Conservation (phyloP, 805 yeast species). For the Kregervanrija fluxuum region DNA sequence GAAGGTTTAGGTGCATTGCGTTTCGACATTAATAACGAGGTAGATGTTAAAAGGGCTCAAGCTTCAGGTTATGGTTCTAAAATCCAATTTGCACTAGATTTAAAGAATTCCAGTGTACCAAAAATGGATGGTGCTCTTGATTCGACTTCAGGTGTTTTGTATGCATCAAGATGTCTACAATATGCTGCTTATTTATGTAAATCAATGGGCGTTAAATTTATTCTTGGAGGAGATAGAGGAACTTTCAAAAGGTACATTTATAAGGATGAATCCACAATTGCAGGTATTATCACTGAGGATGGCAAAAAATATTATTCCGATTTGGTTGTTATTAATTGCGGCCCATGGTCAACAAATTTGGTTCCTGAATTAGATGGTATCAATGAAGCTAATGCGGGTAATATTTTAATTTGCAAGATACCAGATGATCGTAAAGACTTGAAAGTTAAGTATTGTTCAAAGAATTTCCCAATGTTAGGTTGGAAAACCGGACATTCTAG, state of each 20-base stretch:
- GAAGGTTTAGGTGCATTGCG: constrained; percentile 25
- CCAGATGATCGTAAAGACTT: constrained; percentile 30
- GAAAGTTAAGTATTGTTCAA: constrained; percentile 25
- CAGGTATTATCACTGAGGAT: constrained; percentile 22
- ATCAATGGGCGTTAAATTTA: constrained; percentile 26
- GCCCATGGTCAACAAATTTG: constrained; percentile 19
- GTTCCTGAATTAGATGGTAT: constrained; percentile 26
- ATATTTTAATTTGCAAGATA: constrained; percentile 28
- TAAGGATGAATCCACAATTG: constrained; percentile 4
- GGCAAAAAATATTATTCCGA: constrained; percentile 15
- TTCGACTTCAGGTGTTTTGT: constrained; percentile 28
- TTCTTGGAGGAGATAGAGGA: constrained; percentile 18
- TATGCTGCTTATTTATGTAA: constrained; percentile 24
- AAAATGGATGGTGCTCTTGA: constrained; percentile 22
- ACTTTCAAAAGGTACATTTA: constrained; percentile 7
- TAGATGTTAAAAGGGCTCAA: constrained; percentile 27
- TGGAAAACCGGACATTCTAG: constrained; percentile 29
- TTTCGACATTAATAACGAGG: constrained; percentile 23
- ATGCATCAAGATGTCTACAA: constrained; percentile 29
- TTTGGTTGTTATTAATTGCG: constrained; percentile 15
- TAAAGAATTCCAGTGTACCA: constrained; percentile 10
- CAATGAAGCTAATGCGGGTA: constrained; percentile 32
- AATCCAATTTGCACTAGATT: constrained; percentile 15
- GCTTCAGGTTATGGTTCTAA: constrained; percentile 23
- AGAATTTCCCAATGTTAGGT: constrained; percentile 28